phyloP scores from a whole-genome alignment of 306 rosid species.

The Lathyrus sativus region DNA sequence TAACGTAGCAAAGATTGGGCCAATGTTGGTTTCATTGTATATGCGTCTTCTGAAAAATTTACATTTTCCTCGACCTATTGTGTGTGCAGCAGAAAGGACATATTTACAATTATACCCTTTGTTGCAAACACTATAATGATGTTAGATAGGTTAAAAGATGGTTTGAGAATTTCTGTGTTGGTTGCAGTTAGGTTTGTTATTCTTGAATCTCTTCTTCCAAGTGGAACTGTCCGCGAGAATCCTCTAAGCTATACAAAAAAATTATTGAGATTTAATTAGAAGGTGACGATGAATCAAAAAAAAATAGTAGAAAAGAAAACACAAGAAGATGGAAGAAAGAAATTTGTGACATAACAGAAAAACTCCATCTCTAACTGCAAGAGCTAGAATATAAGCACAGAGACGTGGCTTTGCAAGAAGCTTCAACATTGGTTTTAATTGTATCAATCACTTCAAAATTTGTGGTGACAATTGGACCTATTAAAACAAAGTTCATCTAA shows the following conservation, averaged over 20 bases:
- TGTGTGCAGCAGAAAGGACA: constrained; percentile 73
- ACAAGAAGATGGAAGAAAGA: too few relatives aligned
- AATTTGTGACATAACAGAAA: too few relatives aligned
- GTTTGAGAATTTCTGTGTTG: constrained; percentile 61
- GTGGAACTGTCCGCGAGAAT: constrained; percentile 59
- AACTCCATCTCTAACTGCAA: too few relatives aligned
- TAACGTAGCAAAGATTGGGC: constrained; percentile 50
- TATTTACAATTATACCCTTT: constrained; percentile 49
- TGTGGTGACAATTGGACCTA: too few relatives aligned
- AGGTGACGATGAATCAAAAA: neutral
- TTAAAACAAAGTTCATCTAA: too few relatives aligned
- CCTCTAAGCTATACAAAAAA: constrained; percentile 65
- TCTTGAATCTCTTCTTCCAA: constrained; percentile 72
- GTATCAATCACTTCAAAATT: too few relatives aligned
- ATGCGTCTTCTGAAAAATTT: constrained; percentile 55
- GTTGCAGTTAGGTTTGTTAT: constrained; percentile 68
- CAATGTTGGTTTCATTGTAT: constrained; percentile 71
- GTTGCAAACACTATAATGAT: constrained; percentile 47
- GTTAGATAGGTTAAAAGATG: constrained; percentile 48
- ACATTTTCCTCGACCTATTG: constrained; percentile 61
- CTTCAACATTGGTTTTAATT: too few relatives aligned
- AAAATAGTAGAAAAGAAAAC: neutral
- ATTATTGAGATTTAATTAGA: neutral
- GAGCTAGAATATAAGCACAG: too few relatives aligned
- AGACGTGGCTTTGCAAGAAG: too few relatives aligned